These are phyloP conservation scores for Acanthochlamys bracteata DNA, from an alignment of 106 monocot species.

Conservation along the genomic window DNA sequence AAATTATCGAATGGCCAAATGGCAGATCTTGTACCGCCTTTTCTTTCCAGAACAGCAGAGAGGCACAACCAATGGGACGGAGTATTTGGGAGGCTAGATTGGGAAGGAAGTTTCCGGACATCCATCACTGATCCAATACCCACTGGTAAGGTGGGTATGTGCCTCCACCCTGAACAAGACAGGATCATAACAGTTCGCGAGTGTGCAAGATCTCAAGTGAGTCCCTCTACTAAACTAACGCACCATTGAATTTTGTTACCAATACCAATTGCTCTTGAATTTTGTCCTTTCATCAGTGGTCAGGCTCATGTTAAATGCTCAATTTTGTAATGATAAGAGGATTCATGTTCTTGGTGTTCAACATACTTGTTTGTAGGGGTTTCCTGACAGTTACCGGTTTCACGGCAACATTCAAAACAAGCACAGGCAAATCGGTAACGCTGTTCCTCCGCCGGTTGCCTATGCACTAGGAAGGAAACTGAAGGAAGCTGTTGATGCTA, in stretches of 20 bases:
- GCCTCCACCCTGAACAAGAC: conserved; percentile 97
- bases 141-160: conserved; percentile 99
- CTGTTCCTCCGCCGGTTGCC: conserved; percentile 89
- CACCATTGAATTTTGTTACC: too few species aligned
- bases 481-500: conserved; percentile 73
- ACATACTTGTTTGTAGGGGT: conserved; percentile 43
- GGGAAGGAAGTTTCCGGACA: conserved; percentile 98
- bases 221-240: too few species aligned
- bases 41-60: conserved; percentile 68
- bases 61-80: conserved; percentile 99
- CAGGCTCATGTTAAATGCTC: too few species aligned
- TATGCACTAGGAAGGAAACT: conserved; percentile 83
- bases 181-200: conserved; percentile 87
- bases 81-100: conserved; percentile 69
- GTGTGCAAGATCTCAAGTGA: conserved; percentile 93
- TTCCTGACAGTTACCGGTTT: conserved; percentile 67
- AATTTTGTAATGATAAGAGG: too few species aligned
- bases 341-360: too few species aligned
- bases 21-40: conserved; percentile 91
- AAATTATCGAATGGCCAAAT: conserved; percentile 66
- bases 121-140: conserved; percentile 98
- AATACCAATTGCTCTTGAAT: too few species aligned
- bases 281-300: too few species aligned
- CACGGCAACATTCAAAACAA: conserved; percentile 80
- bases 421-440: conserved; percentile 92